Percentiles rank a stretch among this genome's conserved stretches.
Conservation (phyloP, 495 filamentous ascomycete genomes). For the Jackrogersella multiformis region DNA sequence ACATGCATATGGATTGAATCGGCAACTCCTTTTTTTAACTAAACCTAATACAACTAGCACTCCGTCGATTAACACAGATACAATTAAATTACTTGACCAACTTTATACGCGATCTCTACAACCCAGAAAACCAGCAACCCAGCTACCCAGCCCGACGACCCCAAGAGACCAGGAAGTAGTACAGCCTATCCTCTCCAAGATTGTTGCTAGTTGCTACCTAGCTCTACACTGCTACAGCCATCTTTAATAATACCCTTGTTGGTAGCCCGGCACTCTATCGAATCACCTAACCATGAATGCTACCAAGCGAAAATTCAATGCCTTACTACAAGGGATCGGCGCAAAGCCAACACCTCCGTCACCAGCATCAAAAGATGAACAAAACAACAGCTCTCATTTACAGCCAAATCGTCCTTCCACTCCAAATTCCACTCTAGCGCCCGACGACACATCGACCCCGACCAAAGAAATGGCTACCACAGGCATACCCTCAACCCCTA, state of each 20-base stretch:
- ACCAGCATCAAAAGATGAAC: conserved; percentile 25
- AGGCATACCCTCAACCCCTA: conserved; percentile 27
- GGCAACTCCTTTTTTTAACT: background rate
- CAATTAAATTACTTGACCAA: conserved; percentile 16
- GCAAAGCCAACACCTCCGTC: conserved; percentile 44
- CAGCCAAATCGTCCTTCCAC: conserved; percentile 37
- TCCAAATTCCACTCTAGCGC: conserved; percentile 27
- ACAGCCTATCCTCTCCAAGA: conserved; percentile 11
- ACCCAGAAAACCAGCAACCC: too few species aligned
- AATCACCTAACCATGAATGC: conserved; percentile 55
- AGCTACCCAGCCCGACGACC: background rate
- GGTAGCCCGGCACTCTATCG: background rate
- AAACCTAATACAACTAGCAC: conserved; percentile 12
- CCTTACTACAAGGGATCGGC: conserved; percentile 62
- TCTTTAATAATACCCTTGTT: conserved; percentile 14
- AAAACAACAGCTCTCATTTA: conserved; percentile 30
- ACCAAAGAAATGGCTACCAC: conserved; percentile 35
- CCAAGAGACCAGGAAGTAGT: conserved; percentile 6
- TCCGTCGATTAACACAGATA: conserved; percentile 6
- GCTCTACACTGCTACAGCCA: conserved; percentile 13
- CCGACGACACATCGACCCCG: conserved; percentile 32
- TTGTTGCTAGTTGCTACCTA: conserved; percentile 20
- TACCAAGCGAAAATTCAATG: conserved; percentile 67
- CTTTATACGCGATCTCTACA: background rate
- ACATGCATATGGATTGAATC: conserved; percentile 4